Evolutionary conservation across 257 asterid species (phyloP).

Genomic region (Fraxinus cuspidata): DNA sequence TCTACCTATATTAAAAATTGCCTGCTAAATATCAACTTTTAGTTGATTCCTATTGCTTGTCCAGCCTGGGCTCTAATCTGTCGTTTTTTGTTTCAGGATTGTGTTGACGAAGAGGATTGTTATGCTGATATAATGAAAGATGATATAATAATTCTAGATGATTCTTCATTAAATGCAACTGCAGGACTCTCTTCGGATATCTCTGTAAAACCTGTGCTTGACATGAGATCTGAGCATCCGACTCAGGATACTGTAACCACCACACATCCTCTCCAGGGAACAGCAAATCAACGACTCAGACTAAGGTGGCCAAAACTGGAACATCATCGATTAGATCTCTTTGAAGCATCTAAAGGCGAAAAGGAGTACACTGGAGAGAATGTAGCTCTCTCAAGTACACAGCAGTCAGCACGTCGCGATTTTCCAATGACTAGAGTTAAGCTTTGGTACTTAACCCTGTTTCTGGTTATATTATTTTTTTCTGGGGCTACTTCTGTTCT

Average conservation of each 20-base stretch:
- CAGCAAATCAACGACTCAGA: conserved; percentile 57
- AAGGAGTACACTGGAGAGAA: conserved; percentile 19
- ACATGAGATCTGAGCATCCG: conserved; percentile 27
- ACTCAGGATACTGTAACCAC: conserved; percentile 18
- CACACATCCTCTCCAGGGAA: conserved; percentile 50
- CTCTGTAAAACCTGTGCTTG: conserved; percentile 18
- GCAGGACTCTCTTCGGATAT: conserved; percentile 14
- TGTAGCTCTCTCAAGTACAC: conserved; percentile 1
- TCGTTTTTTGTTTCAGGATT: conserved; percentile 36
- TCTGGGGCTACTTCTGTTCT: conserved; percentile 15
- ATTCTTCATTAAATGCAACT: conserved; percentile 34
- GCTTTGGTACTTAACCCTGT: background rate
- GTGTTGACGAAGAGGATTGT: conserved; percentile 63
- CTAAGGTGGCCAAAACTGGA: conserved; percentile 30
- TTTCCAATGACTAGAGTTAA: background rate
- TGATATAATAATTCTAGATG: conserved; percentile 72
- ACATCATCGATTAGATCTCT: conserved; percentile 11
- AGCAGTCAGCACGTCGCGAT: background rate
- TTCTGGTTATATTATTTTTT: conserved; percentile 17
- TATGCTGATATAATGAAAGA: conserved; percentile 86
- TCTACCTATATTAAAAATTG: background rate
- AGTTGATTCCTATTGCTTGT: background rate
- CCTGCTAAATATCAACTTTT: background rate
- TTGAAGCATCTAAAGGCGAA: conserved; percentile 2
- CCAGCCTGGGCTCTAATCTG: background rate